These are phyloP conservation scores for Mucor plumbeus DNA, from an alignment of 371 early-diverging fungal genomes.

Conservation along the genomic window DNA sequence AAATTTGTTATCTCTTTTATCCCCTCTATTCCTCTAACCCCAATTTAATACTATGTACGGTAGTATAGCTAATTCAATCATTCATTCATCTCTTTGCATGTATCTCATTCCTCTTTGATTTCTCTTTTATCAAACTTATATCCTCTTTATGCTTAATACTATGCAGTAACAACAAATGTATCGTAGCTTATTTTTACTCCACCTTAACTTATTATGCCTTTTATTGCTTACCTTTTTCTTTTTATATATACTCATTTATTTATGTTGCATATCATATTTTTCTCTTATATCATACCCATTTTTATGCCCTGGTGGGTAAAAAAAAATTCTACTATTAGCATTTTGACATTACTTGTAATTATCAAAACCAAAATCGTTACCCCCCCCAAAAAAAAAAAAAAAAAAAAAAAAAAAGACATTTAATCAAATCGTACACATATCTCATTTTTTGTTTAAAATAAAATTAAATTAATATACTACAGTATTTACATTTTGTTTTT, in stretches of 20 bases:
- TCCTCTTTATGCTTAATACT: not conserved
- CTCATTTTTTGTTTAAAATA: not conserved
- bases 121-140: too few species aligned
- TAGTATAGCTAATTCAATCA: constrained; percentile 1
- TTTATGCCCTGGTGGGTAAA: constrained; percentile 12
- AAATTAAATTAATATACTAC: too few species aligned
- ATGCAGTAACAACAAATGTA: not conserved
- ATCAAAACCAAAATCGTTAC: not conserved
- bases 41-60: constrained; percentile 6
- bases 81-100: constrained; percentile 2
- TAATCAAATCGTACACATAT: not conserved
- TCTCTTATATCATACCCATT: too few species aligned
- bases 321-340: not conserved
- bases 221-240: too few species aligned
- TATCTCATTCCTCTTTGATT: not conserved
- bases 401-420: constrained; percentile 2
- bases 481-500: too few species aligned
- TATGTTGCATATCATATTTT: not conserved
- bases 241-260: not conserved
- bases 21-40: not conserved
- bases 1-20: not conserved
- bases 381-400: constrained; percentile 7
- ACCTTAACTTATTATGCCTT: not conserved
- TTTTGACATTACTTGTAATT: constrained; percentile 10
- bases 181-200: not conserved